Percentiles rank a stretch among this genome's conserved stretches.
phyloP scores from a whole-genome alignment of 352 stramenopile genomes.

The Phytophthora multivora region DNA sequence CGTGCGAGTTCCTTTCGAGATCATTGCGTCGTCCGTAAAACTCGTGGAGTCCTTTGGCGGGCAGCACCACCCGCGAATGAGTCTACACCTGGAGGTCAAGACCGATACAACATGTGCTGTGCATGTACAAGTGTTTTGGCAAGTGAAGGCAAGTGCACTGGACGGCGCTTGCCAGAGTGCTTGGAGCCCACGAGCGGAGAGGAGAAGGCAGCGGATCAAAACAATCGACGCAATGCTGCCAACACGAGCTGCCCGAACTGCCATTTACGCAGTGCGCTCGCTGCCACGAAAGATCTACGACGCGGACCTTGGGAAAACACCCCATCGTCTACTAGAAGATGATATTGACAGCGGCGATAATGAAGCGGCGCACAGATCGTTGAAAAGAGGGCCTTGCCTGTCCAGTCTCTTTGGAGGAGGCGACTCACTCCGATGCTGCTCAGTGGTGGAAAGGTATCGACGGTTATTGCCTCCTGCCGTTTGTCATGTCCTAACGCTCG shows the following conservation, averaged over 20 bases:
- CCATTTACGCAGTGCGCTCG: constrained; percentile 15
- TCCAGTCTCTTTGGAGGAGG: constrained; percentile 4
- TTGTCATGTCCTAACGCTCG: constrained; percentile 1
- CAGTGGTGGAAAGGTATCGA: constrained; percentile 21
- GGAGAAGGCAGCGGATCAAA: constrained; percentile 1
- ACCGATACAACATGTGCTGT: constrained; percentile 24
- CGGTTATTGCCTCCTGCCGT: not conserved
- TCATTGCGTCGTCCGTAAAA: constrained; percentile 40
- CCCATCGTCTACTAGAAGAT: constrained; percentile 32
- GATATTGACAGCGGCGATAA: constrained; percentile 22
- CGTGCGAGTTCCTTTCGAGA: constrained; percentile 50
- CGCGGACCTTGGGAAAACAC: constrained; percentile 18
- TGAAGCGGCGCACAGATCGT: not conserved
- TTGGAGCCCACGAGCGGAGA: constrained; percentile 1
- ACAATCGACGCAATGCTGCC: not conserved
- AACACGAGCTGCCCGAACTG: constrained; percentile 9
- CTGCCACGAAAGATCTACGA: constrained; percentile 35
- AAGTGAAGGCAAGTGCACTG: constrained; percentile 33
- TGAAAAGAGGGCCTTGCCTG: not conserved
- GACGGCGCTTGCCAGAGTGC: constrained; percentile 8
- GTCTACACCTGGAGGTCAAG: constrained; percentile 34
- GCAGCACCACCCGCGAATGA: constrained; percentile 6
- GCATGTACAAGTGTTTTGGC: constrained; percentile 48
- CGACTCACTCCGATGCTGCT: constrained; percentile 14
- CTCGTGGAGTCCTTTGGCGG: constrained; percentile 7